Evolutionary conservation across 2,329 filamentous ascomycete genomes (phyloP).

Genomic region (Trichothecium roseum): DNA sequence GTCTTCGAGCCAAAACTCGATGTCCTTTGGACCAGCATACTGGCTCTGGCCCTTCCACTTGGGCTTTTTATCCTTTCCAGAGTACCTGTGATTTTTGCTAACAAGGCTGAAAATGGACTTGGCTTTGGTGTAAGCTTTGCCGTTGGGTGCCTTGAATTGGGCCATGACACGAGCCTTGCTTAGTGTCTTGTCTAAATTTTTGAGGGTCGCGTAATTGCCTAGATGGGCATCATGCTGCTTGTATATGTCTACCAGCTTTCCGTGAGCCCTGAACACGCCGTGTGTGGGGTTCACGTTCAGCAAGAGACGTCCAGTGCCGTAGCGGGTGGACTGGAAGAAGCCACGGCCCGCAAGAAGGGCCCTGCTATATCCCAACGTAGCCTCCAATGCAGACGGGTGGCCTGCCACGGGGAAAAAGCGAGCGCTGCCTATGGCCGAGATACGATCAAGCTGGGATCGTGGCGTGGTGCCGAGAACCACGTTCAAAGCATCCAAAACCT

Average conservation of each 20-base stretch:
- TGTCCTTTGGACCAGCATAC: constrained; percentile 20
- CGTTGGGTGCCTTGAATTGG: constrained; percentile 18
- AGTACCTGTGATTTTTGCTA: constrained; percentile 10
- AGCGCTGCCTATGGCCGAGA: constrained; percentile 32
- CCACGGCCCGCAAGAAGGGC: constrained; percentile 26
- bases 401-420: constrained; percentile 34
- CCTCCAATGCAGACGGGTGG: background rate
- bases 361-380: constrained; percentile 7
- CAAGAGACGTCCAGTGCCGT: constrained; percentile 41
- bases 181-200: constrained; percentile 23
- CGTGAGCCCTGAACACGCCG: constrained; percentile 36
- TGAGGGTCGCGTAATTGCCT: constrained; percentile 10
- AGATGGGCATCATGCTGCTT: background rate
- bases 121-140: constrained; percentile 16
- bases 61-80: constrained; percentile 6
- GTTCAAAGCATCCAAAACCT: constrained; percentile 39
- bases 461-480: constrained; percentile 37
- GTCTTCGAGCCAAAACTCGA: constrained; percentile 19
- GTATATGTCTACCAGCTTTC: constrained; percentile 25
- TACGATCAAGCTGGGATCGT: constrained; percentile 20
- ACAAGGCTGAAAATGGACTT: constrained; percentile 19
- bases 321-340: constrained; percentile 44
- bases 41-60: constrained; percentile 8
- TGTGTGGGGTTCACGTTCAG: constrained; percentile 46
- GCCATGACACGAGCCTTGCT: constrained; percentile 25